Evolutionary conservation across 441 rosid genomes (phyloP).

Genomic region (Macaranga tanarius): DNA sequence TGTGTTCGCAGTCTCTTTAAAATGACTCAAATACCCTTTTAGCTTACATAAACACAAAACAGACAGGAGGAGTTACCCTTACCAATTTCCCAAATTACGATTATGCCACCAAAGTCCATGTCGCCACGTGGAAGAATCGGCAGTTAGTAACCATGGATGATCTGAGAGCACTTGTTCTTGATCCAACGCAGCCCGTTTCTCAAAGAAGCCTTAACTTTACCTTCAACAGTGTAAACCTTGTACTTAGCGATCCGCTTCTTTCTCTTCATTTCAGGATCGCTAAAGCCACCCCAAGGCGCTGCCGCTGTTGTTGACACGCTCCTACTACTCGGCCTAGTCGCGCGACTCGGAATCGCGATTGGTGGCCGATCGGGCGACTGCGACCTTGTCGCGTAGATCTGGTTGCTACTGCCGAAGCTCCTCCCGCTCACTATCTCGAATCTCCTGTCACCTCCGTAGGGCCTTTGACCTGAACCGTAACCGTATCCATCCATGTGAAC

Average conservation of each 20-base stretch:
- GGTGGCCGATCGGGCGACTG: slow-evolving; percentile 36
- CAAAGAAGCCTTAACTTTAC: slow-evolving; percentile 61
- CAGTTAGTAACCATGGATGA: slow-evolving; percentile 43
- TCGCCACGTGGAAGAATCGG: background rate
- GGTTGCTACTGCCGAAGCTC: slow-evolving; percentile 34
- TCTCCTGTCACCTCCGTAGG: slow-evolving; percentile 37
- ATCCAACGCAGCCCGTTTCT: slow-evolving; percentile 73
- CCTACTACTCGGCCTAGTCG: slow-evolving; percentile 24
- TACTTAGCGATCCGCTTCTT: slow-evolving; percentile 73
- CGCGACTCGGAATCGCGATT: slow-evolving; percentile 21
- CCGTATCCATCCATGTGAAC: slow-evolving; percentile 43
- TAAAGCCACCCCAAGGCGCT: slow-evolving; percentile 64
- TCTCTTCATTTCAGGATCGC: slow-evolving; percentile 64
- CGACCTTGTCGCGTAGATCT: slow-evolving; percentile 35
- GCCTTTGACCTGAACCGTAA: slow-evolving; percentile 33
- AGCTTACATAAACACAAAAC: too few relatives aligned
- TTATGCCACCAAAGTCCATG: too few relatives aligned
- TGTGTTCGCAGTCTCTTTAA: too few relatives aligned
- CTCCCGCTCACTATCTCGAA: slow-evolving; percentile 64
- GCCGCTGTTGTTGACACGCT: slow-evolving; percentile 37
- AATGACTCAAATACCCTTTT: too few relatives aligned
- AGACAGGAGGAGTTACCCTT: too few relatives aligned
- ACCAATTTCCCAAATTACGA: too few relatives aligned
- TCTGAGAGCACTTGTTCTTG: slow-evolving; percentile 59
- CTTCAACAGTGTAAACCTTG: slow-evolving; percentile 73